phyloP scores from a whole-genome alignment of 768 basidiomycete genomes.

The Serpula lacrymans region DNA sequence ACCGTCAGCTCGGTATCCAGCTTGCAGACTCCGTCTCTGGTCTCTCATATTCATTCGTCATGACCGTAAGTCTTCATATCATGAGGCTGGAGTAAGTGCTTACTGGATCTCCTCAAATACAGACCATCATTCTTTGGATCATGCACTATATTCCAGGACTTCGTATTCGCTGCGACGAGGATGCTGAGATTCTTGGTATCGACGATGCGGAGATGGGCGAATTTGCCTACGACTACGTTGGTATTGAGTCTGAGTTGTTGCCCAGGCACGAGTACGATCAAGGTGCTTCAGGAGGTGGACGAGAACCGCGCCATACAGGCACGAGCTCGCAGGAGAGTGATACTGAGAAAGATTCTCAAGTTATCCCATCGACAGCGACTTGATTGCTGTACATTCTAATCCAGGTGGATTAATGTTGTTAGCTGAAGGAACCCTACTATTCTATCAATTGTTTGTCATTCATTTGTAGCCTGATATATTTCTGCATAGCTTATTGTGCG shows the following conservation, averaged over 20 bases:
- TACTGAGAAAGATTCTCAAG: constrained; percentile 16
- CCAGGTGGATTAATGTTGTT: too few species aligned
- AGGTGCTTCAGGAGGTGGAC: constrained; percentile 24
- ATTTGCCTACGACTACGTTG: constrained; percentile 85
- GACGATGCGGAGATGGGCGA: constrained; percentile 92
- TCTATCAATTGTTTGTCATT: too few species aligned
- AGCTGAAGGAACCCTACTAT: too few species aligned
- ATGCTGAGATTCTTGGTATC: constrained; percentile 76
- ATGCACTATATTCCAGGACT: constrained; percentile 88
- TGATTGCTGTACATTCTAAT: too few species aligned
- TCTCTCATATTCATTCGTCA: constrained; percentile 66
- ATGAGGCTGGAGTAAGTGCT: too few species aligned
- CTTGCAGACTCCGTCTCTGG: constrained; percentile 71
- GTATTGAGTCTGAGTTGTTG: constrained; percentile 53
- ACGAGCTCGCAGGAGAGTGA: constrained; percentile 25
- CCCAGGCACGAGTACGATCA: constrained; percentile 28
- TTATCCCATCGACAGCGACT: too few species aligned
- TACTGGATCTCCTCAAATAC: not conserved
- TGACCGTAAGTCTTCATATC: constrained; percentile 53
- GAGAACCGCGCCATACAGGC: constrained; percentile 32
- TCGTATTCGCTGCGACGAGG: constrained; percentile 62
- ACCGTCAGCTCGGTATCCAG: constrained; percentile 82
- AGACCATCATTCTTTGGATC: constrained; percentile 81
- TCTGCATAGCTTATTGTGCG: too few species aligned
- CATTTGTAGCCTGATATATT: too few species aligned